Evolutionary conservation across 345 rosid genomes (phyloP).

Genomic region (Pelargonium nanum): DNA sequence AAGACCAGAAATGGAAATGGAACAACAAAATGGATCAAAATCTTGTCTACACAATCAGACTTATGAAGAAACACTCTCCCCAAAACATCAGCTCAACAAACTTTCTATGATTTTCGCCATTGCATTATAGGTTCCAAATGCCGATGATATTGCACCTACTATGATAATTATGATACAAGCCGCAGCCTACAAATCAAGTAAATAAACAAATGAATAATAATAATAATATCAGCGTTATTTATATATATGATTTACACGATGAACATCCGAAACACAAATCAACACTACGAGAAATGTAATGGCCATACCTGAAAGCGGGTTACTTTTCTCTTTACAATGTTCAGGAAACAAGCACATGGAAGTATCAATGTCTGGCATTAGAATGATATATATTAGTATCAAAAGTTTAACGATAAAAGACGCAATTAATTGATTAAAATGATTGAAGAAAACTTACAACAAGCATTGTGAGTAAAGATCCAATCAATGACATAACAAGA

Average conservation of each 20-base stretch:
- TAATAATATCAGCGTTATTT: neutral
- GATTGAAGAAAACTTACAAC: conserved; percentile 40
- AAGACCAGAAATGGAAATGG: no score
- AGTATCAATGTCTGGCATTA: conserved; percentile 60
- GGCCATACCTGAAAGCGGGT: conserved; percentile 41
- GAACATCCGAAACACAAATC: no score
- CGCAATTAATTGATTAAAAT: neutral
- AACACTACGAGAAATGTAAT: neutral
- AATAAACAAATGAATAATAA: neutral
- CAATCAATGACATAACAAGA: conserved; percentile 63
- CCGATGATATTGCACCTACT: conserved; percentile 52
- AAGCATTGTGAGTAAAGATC: conserved; percentile 74
- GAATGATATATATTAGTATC: neutral
- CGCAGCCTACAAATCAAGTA: conserved; percentile 24
- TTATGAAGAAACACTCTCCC: neutral
- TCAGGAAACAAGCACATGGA: conserved; percentile 73
- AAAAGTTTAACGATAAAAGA: neutral
- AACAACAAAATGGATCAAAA: no score
- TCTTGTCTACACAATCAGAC: neutral
- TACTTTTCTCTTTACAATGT: conserved; percentile 48
- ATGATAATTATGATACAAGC: conserved; percentile 42
- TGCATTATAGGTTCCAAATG: conserved; percentile 48
- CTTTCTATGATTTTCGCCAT: conserved; percentile 42
- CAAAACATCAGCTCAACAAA: conserved; percentile 26
- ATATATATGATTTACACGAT: no score